Conservation (phyloP, 148 eudicot genomes). For the Amaranthus hypochondriacus region DNA sequence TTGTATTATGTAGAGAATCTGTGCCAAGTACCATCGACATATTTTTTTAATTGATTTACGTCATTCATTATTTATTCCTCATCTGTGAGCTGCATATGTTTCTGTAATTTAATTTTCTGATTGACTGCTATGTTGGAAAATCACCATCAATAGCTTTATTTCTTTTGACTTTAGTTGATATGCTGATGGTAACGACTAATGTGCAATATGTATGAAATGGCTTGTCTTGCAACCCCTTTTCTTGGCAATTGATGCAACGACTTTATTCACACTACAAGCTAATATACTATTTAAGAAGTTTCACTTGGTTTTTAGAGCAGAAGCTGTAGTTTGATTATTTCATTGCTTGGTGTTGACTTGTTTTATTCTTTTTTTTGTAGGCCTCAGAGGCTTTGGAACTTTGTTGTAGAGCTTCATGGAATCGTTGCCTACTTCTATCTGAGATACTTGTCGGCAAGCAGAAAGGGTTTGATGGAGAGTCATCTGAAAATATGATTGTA, state of each 20-base stretch:
- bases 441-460: slow-evolving; percentile 34
- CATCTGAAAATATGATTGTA: slow-evolving; percentile 44
- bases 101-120: not conserved
- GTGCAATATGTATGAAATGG: slow-evolving; percentile 5
- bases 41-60: not conserved
- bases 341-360: not conserved
- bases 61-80: not conserved
- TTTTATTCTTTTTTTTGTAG: slow-evolving; percentile 32
- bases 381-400: slow-evolving; percentile 54
- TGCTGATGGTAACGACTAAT: not conserved
- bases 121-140: not conserved
- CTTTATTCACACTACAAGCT: not conserved
- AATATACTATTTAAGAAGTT: not conserved
- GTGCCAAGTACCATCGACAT: not conserved
- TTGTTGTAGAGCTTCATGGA: slow-evolving; percentile 74
- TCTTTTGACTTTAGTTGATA: not conserved
- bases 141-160: not conserved
- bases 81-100: not conserved
- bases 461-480: slow-evolving; percentile 26
- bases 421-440: slow-evolving; percentile 47
- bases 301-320: not conserved
- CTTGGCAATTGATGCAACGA: too few relatives aligned
- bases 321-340: not conserved
- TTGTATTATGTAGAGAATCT: too few relatives aligned
- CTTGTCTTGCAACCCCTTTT: not conserved